Conservation (phyloP, 305 asterid species). For the Nicotiana rustica region DNA sequence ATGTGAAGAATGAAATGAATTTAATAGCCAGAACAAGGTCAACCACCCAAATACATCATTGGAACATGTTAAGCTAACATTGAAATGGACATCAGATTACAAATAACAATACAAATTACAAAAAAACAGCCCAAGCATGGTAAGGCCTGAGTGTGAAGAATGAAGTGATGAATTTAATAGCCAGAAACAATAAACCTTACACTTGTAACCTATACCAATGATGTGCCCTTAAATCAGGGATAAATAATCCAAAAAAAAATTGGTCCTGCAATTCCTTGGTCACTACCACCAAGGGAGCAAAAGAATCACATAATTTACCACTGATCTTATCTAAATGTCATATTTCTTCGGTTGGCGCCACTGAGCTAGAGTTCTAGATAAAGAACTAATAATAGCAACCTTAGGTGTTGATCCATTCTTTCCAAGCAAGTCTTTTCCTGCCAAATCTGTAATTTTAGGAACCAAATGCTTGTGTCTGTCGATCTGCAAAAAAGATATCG, state of each 20-base stretch:
- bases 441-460: constrained; percentile 75
- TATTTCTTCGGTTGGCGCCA: constrained; percentile 85
- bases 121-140: constrained; percentile 43
- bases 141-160: constrained; percentile 44
- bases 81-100: constrained; percentile 40
- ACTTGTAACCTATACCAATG: constrained; percentile 34
- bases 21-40: neutral
- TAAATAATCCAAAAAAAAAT: constrained; percentile 29
- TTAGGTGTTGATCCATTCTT: constrained; percentile 58
- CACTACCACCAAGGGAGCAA: constrained; percentile 39
- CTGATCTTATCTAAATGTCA: constrained; percentile 55
- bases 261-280: constrained; percentile 45
- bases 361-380: constrained; percentile 60
- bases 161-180: constrained; percentile 46
- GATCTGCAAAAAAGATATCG: constrained; percentile 55
- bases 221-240: constrained; percentile 33
- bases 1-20: too few species aligned
- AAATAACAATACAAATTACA: constrained; percentile 54
- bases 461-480: constrained; percentile 82
- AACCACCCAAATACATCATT: constrained; percentile 12
- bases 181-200: constrained; percentile 37
- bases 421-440: constrained; percentile 78
- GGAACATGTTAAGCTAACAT: constrained; percentile 12
- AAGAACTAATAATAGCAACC: constrained; percentile 59
- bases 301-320: constrained; percentile 49